These are phyloP conservation scores for Paramecium biaurelia DNA, from an alignment of 73 alveolate species.

Conservation along the genomic window DNA sequence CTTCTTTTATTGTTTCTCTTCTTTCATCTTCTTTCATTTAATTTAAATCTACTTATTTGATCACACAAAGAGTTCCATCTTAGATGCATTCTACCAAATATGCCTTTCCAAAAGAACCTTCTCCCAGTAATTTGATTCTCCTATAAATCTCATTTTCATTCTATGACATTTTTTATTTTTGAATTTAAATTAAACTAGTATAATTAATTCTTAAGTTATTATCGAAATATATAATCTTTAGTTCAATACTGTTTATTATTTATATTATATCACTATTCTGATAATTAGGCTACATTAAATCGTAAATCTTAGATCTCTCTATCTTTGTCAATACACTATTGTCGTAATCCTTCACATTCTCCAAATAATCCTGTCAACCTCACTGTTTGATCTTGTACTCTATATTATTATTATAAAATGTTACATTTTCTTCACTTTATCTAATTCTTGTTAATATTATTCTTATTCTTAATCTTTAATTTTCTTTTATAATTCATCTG, in stretches of 20 bases:
- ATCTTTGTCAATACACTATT: background rate
- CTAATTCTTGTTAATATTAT: background rate
- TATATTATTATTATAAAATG: background rate
- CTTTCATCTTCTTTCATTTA: constrained; percentile 84
- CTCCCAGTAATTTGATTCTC: constrained; percentile 86
- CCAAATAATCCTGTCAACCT: background rate
- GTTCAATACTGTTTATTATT: background rate
- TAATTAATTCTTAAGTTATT: background rate
- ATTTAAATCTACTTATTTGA: constrained; percentile 85
- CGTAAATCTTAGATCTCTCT: background rate
- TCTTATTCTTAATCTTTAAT: background rate
- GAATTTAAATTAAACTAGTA: background rate
- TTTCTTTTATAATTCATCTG: background rate
- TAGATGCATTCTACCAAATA: constrained; percentile 82
- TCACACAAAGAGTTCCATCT: constrained; percentile 82
- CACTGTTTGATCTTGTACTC: constrained; percentile 6
- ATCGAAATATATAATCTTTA: background rate
- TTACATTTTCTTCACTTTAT: background rate
- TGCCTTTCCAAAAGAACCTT: constrained; percentile 96
- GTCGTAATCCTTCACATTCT: constrained; percentile 25
- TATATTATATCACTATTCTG: background rate
- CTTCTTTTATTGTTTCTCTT: constrained; percentile 90
- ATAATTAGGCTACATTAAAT: background rate
- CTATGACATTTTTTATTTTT: constrained; percentile 6
- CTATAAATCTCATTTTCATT: constrained; percentile 75